A percentile compares a stretch with the other conserved stretches of the same genome.
Conservation (phyloP, 768 basidiomycete genomes). For the Boletus vinaceobasis region DNA sequence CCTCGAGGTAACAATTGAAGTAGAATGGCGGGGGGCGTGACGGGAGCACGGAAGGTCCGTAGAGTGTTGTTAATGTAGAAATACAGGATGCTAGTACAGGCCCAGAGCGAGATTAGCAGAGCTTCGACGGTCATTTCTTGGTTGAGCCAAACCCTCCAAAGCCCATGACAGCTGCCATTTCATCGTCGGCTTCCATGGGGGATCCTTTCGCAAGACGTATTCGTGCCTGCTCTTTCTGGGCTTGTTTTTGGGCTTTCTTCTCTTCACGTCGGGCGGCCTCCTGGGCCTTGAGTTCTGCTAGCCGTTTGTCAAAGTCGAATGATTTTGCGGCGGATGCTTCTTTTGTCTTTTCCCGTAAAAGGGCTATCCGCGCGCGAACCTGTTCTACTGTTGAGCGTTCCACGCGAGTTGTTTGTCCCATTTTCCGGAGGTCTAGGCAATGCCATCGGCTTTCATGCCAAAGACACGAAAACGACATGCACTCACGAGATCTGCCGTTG, state of each 20-base stretch:
- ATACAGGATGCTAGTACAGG: slow-evolving; percentile 18
- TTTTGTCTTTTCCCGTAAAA: slow-evolving; percentile 82
- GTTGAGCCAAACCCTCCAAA: slow-evolving; percentile 86
- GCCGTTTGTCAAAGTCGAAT: slow-evolving; percentile 91
- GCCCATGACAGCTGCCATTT: slow-evolving; percentile 85
- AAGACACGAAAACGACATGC: background rate
- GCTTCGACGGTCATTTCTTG: slow-evolving; percentile 57
- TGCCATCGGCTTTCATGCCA: background rate
- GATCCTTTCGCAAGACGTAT: slow-evolving; percentile 58
- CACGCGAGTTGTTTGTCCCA: slow-evolving; percentile 96
- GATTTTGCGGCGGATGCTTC: slow-evolving; percentile 79
- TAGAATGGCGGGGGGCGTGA: background rate
- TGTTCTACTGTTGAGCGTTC: slow-evolving; percentile 89
- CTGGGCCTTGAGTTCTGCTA: slow-evolving; percentile 75
- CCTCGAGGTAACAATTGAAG: slow-evolving; percentile 13
- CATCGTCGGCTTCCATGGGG: slow-evolving; percentile 47
- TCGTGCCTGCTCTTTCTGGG: slow-evolving; percentile 68
- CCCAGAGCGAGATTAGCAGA: background rate
- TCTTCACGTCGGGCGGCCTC: slow-evolving; percentile 65
- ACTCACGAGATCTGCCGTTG: slow-evolving; percentile 89
- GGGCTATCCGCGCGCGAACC: slow-evolving; percentile 87
- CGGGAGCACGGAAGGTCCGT: background rate
- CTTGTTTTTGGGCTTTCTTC: slow-evolving; percentile 79
- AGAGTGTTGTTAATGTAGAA: slow-evolving; percentile 5
- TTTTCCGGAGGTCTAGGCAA: slow-evolving; percentile 70